phyloP scores from a whole-genome alignment of 1,139 yeast species.

The Hansenula lynferdii region DNA sequence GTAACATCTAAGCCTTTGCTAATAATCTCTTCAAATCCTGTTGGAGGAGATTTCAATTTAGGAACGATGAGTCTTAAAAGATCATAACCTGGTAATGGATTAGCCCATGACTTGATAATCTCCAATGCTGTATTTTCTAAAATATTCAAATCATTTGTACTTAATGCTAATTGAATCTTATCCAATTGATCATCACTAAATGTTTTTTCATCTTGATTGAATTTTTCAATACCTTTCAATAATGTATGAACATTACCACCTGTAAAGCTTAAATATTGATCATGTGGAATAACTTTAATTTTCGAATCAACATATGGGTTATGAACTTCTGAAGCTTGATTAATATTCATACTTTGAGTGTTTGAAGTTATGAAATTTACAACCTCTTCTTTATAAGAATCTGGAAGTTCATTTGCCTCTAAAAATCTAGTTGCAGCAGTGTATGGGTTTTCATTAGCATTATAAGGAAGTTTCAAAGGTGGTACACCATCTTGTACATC shows the following conservation, averaged over 20 bases:
- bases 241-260: constrained; percentile 27
- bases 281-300: constrained; percentile 26
- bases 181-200: constrained; percentile 29
- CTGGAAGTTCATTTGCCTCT: constrained; percentile 71
- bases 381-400: constrained; percentile 68
- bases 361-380: constrained; percentile 79
- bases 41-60: constrained; percentile 32
- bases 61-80: constrained; percentile 46
- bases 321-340: constrained; percentile 24
- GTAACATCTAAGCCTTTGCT: constrained; percentile 36
- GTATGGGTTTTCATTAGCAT: constrained; percentile 79
- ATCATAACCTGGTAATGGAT: constrained; percentile 53
- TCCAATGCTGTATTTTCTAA: constrained; percentile 35
- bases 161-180: constrained; percentile 31
- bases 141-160: constrained; percentile 26
- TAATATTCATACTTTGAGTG: constrained; percentile 57
- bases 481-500: constrained; percentile 90
- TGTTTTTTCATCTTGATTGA: constrained; percentile 31
- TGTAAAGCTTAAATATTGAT: constrained; percentile 25
- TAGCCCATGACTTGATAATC: constrained; percentile 41
- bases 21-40: constrained; percentile 31
- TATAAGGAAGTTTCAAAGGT: constrained; percentile 84
- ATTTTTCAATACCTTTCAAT: constrained; percentile 32
- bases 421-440: constrained; percentile 77
- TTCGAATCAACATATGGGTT: constrained; percentile 35